phyloP scores from a whole-genome alignment of 2,329 filamentous ascomycete genomes.

The Malbranchea zuffiana region DNA sequence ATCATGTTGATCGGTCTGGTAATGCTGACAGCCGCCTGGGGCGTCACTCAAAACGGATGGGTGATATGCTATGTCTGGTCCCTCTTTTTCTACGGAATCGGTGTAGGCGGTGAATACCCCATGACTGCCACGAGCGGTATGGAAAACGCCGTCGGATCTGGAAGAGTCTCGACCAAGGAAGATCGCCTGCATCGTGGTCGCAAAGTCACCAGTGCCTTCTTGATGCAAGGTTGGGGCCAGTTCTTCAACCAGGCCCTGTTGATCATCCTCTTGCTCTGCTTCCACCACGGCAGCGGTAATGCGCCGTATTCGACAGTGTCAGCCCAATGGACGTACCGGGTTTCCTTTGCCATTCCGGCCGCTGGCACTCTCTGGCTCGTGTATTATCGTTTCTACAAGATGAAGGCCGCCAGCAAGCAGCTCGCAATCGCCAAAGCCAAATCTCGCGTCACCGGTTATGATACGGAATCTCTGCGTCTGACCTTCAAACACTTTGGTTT shows the following conservation, averaged over 20 bases:
- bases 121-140: constrained; percentile 95
- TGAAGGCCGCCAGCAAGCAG: constrained; percentile 78
- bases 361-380: constrained; percentile 86
- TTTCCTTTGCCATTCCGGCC: constrained; percentile 85
- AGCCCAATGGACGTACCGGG: constrained; percentile 80
- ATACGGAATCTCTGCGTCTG: constrained; percentile 66
- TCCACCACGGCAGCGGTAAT: constrained; percentile 67
- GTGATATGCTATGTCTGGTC: constrained; percentile 95
- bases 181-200: constrained; percentile 92
- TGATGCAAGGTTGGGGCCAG: constrained; percentile 99
- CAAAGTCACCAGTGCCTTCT: constrained; percentile 87
- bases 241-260: constrained; percentile 86
- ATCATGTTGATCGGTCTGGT: constrained; percentile 92
- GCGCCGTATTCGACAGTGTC: constrained; percentile 67
- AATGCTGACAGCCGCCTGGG: constrained; percentile 89
- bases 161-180: constrained; percentile 78
- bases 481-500: constrained; percentile 77
- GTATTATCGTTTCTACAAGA: constrained; percentile 93
- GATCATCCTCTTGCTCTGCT: constrained; percentile 75
- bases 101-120: constrained; percentile 70
- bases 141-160: constrained; percentile 77
- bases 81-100: constrained; percentile 76
- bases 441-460: constrained; percentile 80
- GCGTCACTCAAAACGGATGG: constrained; percentile 77
- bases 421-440: constrained; percentile 75